Percentiles rank a stretch among this genome's conserved stretches.
Conservation (phyloP, 768 basidiomycete species). For the Chlorophyllum brunneum region DNA sequence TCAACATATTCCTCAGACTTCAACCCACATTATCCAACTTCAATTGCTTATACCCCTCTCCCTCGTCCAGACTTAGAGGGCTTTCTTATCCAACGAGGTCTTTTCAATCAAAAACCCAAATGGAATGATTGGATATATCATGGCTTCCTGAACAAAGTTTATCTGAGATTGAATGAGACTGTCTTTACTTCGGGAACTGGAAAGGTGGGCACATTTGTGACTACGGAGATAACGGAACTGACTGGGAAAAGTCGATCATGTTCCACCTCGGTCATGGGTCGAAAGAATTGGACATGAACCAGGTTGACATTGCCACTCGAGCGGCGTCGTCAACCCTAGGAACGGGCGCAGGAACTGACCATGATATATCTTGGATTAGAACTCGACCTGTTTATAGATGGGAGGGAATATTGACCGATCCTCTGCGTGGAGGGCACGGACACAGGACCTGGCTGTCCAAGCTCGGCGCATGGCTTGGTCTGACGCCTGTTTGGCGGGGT, state of each 20-base stretch:
- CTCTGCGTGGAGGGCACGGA: slow-evolving; percentile 33
- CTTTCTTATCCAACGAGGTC: slow-evolving; percentile 60
- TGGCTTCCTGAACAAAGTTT: slow-evolving; percentile 70
- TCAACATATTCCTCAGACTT: slow-evolving; percentile 52
- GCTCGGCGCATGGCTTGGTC: slow-evolving; percentile 64
- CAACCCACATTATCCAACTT: slow-evolving; percentile 66
- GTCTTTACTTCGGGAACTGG: slow-evolving; percentile 33
- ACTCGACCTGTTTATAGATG: slow-evolving; percentile 62
- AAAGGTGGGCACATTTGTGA: not conserved
- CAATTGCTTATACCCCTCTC: slow-evolving; percentile 70
- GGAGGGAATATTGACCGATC: slow-evolving; percentile 65
- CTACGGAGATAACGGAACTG: not conserved
- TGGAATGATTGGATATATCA: slow-evolving; percentile 51
- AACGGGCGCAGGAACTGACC: slow-evolving; percentile 69
- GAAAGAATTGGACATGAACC: slow-evolving; percentile 58
- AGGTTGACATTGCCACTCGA: slow-evolving; percentile 52
- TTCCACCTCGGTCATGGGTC: slow-evolving; percentile 56
- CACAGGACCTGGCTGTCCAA: slow-evolving; percentile 45
- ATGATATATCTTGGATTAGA: slow-evolving; percentile 58
- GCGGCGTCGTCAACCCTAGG: slow-evolving; percentile 52
- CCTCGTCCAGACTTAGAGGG: slow-evolving; percentile 59
- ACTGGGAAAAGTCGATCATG: slow-evolving; percentile 45
- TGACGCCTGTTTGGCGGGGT: slow-evolving; percentile 59
- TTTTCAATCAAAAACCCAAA: slow-evolving; percentile 42
- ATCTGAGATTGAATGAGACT: slow-evolving; percentile 65